Evolutionary conservation across 768 basidiomycete species (phyloP).

Genomic region (Boletus edulis): DNA sequence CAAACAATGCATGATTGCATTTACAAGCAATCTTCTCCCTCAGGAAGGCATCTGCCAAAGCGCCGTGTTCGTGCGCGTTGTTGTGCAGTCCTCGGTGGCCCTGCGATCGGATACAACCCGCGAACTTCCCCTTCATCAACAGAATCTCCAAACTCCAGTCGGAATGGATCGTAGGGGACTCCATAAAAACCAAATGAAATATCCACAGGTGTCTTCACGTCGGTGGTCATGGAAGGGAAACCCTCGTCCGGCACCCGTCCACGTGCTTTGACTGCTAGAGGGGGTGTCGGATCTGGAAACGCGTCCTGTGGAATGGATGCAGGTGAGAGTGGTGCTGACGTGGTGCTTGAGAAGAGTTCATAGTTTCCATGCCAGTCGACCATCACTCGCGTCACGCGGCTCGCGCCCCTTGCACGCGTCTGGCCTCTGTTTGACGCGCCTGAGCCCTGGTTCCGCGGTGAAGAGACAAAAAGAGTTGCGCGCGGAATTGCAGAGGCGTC

Average conservation of each 20-base stretch:
- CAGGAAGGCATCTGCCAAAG: constrained; percentile 15
- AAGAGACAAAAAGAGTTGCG: neutral
- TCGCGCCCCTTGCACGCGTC: neutral
- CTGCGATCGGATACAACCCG: constrained; percentile 9
- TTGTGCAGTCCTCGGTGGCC: constrained; percentile 2
- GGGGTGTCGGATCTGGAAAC: constrained; percentile 23
- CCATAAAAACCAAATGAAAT: constrained; percentile 1
- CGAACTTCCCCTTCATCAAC: neutral
- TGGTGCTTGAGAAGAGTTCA: constrained; percentile 12
- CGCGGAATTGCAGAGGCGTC: neutral
- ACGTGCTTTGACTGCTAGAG: neutral
- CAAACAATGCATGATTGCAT: neutral
- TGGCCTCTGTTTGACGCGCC: neutral
- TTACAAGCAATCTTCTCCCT: constrained; percentile 11
- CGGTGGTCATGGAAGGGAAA: neutral
- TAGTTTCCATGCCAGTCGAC: constrained; percentile 21
- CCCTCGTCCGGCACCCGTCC: neutral
- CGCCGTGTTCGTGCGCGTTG: constrained; percentile 5
- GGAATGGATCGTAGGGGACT: constrained; percentile 23
- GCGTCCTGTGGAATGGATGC: constrained; percentile 17
- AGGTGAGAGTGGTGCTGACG: neutral
- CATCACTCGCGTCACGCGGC: constrained; percentile 3
- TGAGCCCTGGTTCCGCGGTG: neutral
- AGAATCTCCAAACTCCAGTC: constrained; percentile 11
- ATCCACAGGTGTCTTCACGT: neutral